A percentile compares a stretch with the other conserved stretches of the same genome.
phyloP scores from a whole-genome alignment of 2,329 filamentous ascomycete genomes.

The Talaromyces albobiverticillius region DNA sequence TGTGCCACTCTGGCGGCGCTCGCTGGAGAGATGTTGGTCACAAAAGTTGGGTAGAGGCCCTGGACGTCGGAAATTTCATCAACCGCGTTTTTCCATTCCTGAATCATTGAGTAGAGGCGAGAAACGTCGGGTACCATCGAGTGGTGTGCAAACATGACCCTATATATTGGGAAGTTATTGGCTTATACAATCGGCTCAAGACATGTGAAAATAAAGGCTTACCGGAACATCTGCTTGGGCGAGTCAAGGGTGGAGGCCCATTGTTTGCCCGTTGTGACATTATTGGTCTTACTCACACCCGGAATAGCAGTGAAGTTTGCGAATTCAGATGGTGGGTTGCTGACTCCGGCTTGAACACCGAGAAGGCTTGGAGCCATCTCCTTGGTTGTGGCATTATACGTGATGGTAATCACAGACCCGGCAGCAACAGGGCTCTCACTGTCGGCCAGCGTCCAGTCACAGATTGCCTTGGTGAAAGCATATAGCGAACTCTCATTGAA shows the following conservation, averaged over 20 bases:
- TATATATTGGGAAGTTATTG: conserved; percentile 12
- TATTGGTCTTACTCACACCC: conserved; percentile 19
- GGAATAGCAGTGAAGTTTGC: conserved; percentile 32
- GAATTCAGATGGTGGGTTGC: conserved; percentile 31
- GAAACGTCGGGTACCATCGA: conserved; percentile 36
- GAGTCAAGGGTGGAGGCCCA: conserved; percentile 28
- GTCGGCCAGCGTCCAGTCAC: conserved; percentile 22
- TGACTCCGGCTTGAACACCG: conserved; percentile 34
- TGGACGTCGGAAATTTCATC: conserved; percentile 33
- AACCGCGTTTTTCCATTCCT: conserved; percentile 34
- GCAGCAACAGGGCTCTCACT: conserved; percentile 25
- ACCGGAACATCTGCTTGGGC: conserved; percentile 38
- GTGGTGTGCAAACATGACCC: conserved; percentile 36
- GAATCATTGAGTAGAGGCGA: conserved; percentile 30
- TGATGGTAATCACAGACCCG: conserved; percentile 31
- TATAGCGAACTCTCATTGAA: conserved; percentile 25
- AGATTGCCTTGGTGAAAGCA: conserved; percentile 28
- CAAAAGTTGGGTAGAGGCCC: conserved; percentile 38
- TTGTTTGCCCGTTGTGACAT: conserved; percentile 25
- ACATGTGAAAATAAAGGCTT: conserved; percentile 1
- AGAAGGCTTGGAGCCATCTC: conserved; percentile 23
- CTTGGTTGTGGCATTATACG: conserved; percentile 19
- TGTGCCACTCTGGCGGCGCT: conserved; percentile 28
- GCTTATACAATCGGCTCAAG: not conserved
- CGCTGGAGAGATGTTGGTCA: conserved; percentile 30